Conservation (phyloP, 2,329 filamentous ascomycete genomes). For the Microascus cirrosus region DNA sequence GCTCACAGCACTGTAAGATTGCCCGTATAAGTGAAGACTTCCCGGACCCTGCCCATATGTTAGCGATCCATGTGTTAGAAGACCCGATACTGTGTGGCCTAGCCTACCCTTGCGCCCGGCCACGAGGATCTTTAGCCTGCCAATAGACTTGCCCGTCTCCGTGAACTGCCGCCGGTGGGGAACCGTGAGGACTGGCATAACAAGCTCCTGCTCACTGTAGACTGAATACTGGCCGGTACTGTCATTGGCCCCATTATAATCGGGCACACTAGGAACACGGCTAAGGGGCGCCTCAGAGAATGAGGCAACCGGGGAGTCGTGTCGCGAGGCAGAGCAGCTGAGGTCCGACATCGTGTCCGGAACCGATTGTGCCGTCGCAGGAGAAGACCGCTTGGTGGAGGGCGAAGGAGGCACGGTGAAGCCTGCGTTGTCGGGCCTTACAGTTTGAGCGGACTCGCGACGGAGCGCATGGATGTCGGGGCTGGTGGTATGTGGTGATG, state of each 20-base stretch:
- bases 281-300: constrained; percentile 24
- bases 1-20: constrained; percentile 74
- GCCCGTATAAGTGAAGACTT: constrained; percentile 86
- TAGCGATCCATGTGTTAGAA: neutral
- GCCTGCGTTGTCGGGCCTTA: constrained; percentile 15
- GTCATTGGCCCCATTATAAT: constrained; percentile 13
- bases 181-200: constrained; percentile 95
- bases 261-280: constrained; percentile 14
- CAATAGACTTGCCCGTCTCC: constrained; percentile 69
- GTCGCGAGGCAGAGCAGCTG: constrained; percentile 39
- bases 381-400: constrained; percentile 5
- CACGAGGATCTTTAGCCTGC: constrained; percentile 79
- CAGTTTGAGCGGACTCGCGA: constrained; percentile 12
- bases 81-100: neutral
- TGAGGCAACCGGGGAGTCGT: constrained; percentile 37
- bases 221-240: neutral
- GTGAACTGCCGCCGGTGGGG: constrained; percentile 85
- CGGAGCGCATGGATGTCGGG: neutral
- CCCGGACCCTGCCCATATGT: constrained; percentile 51
- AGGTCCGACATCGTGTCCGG: constrained; percentile 11
- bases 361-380: neutral
- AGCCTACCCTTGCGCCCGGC: constrained; percentile 45
- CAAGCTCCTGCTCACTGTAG: constrained; percentile 57
- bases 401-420: neutral
- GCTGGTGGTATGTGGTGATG: constrained; percentile 1